phyloP scores from a whole-genome alignment of 805 yeast species.

The Candida boidinii region DNA sequence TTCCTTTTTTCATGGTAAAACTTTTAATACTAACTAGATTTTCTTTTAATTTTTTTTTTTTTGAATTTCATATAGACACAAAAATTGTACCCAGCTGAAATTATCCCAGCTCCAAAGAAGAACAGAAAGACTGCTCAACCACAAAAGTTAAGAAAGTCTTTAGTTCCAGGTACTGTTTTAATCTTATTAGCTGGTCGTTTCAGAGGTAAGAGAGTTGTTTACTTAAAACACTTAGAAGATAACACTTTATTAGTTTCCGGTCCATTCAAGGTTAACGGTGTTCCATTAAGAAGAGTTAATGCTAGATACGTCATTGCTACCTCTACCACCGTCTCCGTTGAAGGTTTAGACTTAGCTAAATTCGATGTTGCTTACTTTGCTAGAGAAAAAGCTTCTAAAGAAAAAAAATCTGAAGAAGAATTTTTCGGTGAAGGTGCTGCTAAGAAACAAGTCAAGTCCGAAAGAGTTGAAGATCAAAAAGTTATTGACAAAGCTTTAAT shows the following conservation, averaged over 20 bases:
- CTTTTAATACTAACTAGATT: too few relatives aligned
- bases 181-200: slow-evolving; percentile 97
- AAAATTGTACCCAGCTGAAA: slow-evolving; percentile 93
- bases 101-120: slow-evolving; percentile 77
- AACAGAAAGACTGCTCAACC: slow-evolving; percentile 89
- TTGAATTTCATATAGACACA: slow-evolving; percentile 43
- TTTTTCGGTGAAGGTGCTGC: slow-evolving; percentile 73
- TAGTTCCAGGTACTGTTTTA: slow-evolving; percentile 97
- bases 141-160: slow-evolving; percentile 89
- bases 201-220: slow-evolving; percentile 99
- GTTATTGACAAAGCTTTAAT: slow-evolving; percentile 85
- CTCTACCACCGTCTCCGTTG: slow-evolving; percentile 81
- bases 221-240: slow-evolving; percentile 95
- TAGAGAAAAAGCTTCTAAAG: slow-evolving; percentile 81
- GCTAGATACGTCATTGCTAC: slow-evolving; percentile 99
- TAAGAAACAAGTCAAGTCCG: slow-evolving; percentile 84
- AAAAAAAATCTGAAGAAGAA: slow-evolving; percentile 84
- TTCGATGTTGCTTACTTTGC: slow-evolving; percentile 94
- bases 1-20: too few relatives aligned
- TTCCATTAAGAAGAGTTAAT: slow-evolving; percentile 98
- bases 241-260: slow-evolving; percentile 96
- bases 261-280: slow-evolving; percentile 99
- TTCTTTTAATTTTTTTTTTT: too few relatives aligned
- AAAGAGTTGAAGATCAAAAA: slow-evolving; percentile 96
- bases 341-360: slow-evolving; percentile 78